Evolutionary conservation across 2,329 filamentous ascomycete species (phyloP), one percentile per base, ranked within the genome.

Genomic region (Pseudocercospora ulei): DNA sequence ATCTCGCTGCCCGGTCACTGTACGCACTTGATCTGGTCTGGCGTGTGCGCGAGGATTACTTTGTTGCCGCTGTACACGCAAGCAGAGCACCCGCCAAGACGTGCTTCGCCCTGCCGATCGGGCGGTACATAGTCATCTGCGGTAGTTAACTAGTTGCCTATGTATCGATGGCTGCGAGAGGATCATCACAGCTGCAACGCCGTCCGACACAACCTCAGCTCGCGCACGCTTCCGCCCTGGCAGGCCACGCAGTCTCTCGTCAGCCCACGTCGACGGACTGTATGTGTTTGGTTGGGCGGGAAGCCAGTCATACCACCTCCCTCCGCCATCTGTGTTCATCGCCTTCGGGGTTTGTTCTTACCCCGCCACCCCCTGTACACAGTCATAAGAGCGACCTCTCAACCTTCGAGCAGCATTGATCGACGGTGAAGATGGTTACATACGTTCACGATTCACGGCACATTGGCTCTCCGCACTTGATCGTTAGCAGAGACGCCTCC

Each of bases 1-100:
- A 33, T 33, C 30, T 33, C 9, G 30, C 30, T 33, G 30, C 30
- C 30, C 23, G 30, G 14, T 33, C 6, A 8, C 13, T 33, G 7
- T 30, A 3, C 5, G 22, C 22, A 14, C 26, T 20, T 18, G n/a
- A n/a, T n/a, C n/a, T n/a, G n/a, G n/a, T 36, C 8, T 25, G 20
- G 33, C 11, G 9, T 5, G 9, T 7, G 26, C 16, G n/a, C 14
- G 11, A 17, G 7, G 12, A 26, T 26, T 26, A 26, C 24, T 26
- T 26, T n/a, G 18, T 33, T 14, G 30, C 30, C 30, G 20, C 30
- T 33, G 30, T 19, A n/a, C 19, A 26, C 24, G 24, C 24, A 26
- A 26, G 24, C 24, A 26, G 24, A 4, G 24, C 24, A 14, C 25
- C 12, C 18, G 30, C 30, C 30, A 33, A 33, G 30, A 33, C 17